phyloP scores from a whole-genome alignment of 2,329 filamentous ascomycete genomes.

The Corinectria fuckeliana region DNA sequence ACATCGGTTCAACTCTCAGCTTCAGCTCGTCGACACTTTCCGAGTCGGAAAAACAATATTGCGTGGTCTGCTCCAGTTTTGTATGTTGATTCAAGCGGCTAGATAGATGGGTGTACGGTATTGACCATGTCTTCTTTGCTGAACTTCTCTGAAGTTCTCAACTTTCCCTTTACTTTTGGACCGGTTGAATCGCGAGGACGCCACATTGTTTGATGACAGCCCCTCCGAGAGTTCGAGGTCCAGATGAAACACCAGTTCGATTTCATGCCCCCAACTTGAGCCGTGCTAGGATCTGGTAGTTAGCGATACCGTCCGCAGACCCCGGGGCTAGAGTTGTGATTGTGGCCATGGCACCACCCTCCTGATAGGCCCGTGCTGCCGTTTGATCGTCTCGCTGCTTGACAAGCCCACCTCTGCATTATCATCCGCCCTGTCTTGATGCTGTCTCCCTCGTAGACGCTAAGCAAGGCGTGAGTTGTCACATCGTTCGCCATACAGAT shows the following conservation, averaged over 20 bases:
- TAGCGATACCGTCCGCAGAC: not conserved
- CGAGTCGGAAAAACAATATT: not conserved
- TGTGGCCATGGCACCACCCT: not conserved
- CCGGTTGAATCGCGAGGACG: not conserved
- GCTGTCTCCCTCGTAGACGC: not conserved
- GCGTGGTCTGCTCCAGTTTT: no score
- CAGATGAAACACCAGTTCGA: constrained; percentile 45
- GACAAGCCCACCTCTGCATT: not conserved
- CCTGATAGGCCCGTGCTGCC: constrained; percentile 5
- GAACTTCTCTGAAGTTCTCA: not conserved
- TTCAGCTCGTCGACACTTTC: not conserved
- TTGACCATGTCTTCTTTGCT: not conserved
- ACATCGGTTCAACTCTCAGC: not conserved
- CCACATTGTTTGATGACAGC: constrained; percentile 2
- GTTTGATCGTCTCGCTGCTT: constrained; percentile 15
- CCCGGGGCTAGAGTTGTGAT: not conserved
- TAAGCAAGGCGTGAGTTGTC: not conserved
- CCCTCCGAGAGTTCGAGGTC: constrained; percentile 19
- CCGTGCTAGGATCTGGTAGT: constrained; percentile 2
- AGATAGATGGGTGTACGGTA: not conserved
- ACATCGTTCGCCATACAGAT: constrained; percentile 1
- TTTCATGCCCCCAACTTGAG: not conserved
- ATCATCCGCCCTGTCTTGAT: not conserved
- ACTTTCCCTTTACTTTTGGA: not conserved
- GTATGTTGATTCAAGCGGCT: not conserved